These are phyloP conservation scores for Pseudogymnoascus sp. DNA, from an alignment of 2,329 filamentous ascomycete species.

Conservation along the genomic window DNA sequence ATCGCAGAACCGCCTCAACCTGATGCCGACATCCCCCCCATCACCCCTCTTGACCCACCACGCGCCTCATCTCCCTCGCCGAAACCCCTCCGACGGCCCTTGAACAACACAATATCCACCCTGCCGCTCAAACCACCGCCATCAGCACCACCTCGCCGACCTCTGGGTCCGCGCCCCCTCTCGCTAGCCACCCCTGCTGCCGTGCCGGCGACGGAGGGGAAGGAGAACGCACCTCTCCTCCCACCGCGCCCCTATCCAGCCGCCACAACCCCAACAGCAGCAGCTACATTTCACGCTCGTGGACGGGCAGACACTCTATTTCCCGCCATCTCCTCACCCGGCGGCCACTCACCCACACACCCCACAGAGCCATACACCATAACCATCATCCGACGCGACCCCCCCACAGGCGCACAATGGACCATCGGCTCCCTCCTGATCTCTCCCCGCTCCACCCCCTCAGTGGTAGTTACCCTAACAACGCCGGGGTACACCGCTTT, in stretches of 20 bases:
- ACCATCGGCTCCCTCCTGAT: slow-evolving; percentile 47
- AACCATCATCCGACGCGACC: slow-evolving; percentile 64
- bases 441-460: slow-evolving; percentile 5
- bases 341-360: neutral
- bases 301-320: neutral
- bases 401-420: slow-evolving; percentile 61
- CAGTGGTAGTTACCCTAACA: slow-evolving; percentile 26
- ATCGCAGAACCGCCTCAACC: neutral
- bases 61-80: neutral
- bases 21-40: neutral
- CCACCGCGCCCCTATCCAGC: neutral
- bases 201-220: neutral
- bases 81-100: neutral
- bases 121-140: neutral
- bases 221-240: neutral
- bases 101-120: neutral
- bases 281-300: neutral
- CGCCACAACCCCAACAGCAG: neutral
- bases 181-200: neutral
- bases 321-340: neutral
- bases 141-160: neutral
- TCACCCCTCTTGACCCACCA: neutral
- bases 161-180: slow-evolving; percentile 1
- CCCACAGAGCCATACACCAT: slow-evolving; percentile 21
- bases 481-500: slow-evolving; percentile 28